Evolutionary conservation across 805 yeast genomes (phyloP).

Genomic region (Metschnikowia continentalis): DNA sequence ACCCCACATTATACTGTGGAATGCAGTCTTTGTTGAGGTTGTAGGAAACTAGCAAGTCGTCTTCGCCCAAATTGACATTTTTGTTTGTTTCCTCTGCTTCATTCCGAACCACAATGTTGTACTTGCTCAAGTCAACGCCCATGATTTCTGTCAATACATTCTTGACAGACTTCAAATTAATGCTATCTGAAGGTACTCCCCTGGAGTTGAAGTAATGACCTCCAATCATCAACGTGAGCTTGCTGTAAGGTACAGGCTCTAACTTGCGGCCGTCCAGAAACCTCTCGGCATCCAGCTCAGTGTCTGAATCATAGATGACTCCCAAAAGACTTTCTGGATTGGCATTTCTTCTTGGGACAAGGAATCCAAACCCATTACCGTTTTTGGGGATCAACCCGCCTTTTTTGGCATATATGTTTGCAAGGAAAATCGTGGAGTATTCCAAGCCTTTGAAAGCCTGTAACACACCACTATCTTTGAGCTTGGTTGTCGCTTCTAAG

Average conservation of each 20-base stretch:
- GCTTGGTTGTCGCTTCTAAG: constrained; percentile 28
- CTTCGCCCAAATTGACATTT: constrained; percentile 14
- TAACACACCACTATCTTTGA: constrained; percentile 3
- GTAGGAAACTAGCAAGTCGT: constrained; percentile 31
- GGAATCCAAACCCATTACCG: constrained; percentile 77
- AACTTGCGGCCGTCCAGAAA: constrained; percentile 16
- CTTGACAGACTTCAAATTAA: constrained; percentile 26
- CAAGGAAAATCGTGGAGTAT: constrained; percentile 55
- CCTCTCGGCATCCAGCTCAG: constrained; percentile 48
- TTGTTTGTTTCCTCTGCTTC: constrained; percentile 18
- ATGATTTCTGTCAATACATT: constrained; percentile 24
- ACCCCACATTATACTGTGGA: constrained; percentile 79
- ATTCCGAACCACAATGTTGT: constrained; percentile 25
- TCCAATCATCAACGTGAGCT: constrained; percentile 86
- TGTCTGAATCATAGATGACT: constrained; percentile 85
- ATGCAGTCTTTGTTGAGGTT: constrained; percentile 49
- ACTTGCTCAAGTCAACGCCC: constrained; percentile 19
- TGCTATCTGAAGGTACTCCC: constrained; percentile 28
- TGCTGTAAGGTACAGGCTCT: constrained; percentile 45
- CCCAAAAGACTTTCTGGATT: constrained; percentile 68
- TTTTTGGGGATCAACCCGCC: constrained; percentile 32
- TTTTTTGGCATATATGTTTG: constrained; percentile 55
- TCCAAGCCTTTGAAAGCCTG: constrained; percentile 23
- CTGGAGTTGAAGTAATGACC: constrained; percentile 52
- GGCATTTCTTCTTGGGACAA: constrained; percentile 57